phyloP scores from a whole-genome alignment of 2,329 filamentous ascomycete genomes.

The Aotearoamyces nothofagi region DNA sequence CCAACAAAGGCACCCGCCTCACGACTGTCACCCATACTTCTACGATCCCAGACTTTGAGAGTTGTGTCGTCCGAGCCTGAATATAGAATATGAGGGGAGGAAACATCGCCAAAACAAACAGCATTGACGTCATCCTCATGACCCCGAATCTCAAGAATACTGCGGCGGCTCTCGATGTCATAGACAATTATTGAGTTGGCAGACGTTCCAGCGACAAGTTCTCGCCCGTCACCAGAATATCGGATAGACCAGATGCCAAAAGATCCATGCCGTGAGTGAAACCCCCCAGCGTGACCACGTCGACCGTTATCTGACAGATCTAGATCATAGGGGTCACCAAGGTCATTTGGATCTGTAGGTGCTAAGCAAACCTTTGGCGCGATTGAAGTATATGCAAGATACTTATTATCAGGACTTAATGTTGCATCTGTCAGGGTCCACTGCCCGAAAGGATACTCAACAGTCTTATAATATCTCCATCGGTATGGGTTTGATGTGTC shows the following conservation, averaged over 20 bases:
- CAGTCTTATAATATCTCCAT: constrained; percentile 93
- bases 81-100: constrained; percentile 85
- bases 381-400: constrained; percentile 85
- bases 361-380: constrained; percentile 72
- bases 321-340: constrained; percentile 64
- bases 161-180: constrained; percentile 69
- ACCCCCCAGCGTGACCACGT: constrained; percentile 6
- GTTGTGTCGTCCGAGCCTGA: constrained; percentile 91
- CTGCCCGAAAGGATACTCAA: constrained; percentile 68
- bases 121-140: constrained; percentile 89
- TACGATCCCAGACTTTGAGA: constrained; percentile 89
- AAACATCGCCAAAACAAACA: constrained; percentile 83
- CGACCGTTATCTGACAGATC: constrained; percentile 44
- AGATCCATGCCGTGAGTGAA: constrained; percentile 12
- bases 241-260: constrained; percentile 78
- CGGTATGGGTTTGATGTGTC: constrained; percentile 91
- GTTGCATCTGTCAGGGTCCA: constrained; percentile 96
- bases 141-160: constrained; percentile 60
- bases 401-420: constrained; percentile 80
- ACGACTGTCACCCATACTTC: constrained; percentile 76
- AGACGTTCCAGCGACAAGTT: constrained; percentile 81
- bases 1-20: constrained; percentile 51
- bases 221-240: constrained; percentile 81
- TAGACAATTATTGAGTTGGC: constrained; percentile 72
- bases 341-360: constrained; percentile 70